Conservation (phyloP, 495 filamentous ascomycete species). For the Penicillium verhagenii region DNA sequence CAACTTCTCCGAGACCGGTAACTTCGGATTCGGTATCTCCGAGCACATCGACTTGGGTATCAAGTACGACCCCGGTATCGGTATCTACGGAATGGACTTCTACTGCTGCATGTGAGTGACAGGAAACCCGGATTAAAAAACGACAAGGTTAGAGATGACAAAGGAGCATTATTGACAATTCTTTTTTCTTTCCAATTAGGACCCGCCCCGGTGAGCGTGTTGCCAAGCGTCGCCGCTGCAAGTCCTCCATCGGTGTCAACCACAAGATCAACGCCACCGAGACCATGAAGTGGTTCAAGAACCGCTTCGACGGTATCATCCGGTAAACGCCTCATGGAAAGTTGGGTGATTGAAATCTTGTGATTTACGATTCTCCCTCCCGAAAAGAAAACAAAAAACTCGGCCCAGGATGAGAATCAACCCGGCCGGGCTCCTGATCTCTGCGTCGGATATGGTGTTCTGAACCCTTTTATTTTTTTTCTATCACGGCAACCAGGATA, state of each 20-base stretch:
- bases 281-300: slow-evolving; percentile 99
- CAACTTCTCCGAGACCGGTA: slow-evolving; percentile 99
- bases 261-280: slow-evolving; percentile 92
- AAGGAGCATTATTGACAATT: slow-evolving; percentile 22
- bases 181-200: slow-evolving; percentile 44
- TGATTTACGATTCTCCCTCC: slow-evolving; percentile 37
- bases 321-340: slow-evolving; percentile 58
- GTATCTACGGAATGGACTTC: slow-evolving; percentile 99
- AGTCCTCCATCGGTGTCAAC: slow-evolving; percentile 77
- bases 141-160: not conserved
- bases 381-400: slow-evolving; percentile 29
- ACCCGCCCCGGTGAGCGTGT: slow-evolving; percentile 97
- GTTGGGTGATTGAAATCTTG: slow-evolving; percentile 27
- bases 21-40: slow-evolving; percentile 99
- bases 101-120: slow-evolving; percentile 93
- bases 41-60: slow-evolving; percentile 99
- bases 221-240: slow-evolving; percentile 86
- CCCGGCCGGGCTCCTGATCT: slow-evolving; percentile 25
- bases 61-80: slow-evolving; percentile 99
- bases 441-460: slow-evolving; percentile 34
- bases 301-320: slow-evolving; percentile 97
- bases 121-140: too few species aligned
- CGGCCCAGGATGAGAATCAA: slow-evolving; percentile 19
- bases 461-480: slow-evolving; percentile 27
- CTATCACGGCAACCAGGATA: slow-evolving; percentile 45